phyloP scores from a whole-genome alignment of 345 rosid species.

The Eucalyptus sp. region DNA sequence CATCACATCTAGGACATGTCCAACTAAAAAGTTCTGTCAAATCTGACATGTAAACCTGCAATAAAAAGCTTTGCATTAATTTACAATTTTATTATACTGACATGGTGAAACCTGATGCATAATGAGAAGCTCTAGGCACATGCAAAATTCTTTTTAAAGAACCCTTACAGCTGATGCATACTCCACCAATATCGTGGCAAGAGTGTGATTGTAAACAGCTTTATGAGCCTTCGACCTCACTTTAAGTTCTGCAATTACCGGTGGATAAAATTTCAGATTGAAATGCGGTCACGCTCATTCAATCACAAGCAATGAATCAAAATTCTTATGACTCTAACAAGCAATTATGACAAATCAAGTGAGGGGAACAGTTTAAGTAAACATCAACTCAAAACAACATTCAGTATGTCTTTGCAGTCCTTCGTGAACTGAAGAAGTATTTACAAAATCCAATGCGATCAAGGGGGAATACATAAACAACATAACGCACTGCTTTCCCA shows the following conservation, averaged over 20 bases:
- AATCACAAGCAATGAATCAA: not conserved
- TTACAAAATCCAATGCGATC: not conserved
- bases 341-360: not conserved
- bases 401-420: not conserved
- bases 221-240: constrained; percentile 14
- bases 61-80: too few relatives aligned
- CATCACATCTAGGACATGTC: constrained; percentile 81
- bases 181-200: constrained; percentile 59
- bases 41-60: constrained; percentile 23
- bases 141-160: fast-evolving
- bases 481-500: too few relatives aligned
- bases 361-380: not conserved
- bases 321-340: not conserved
- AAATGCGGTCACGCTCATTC: not conserved
- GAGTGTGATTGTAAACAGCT: constrained; percentile 56
- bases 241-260: constrained; percentile 28
- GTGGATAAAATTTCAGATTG: not conserved
- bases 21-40: constrained; percentile 68
- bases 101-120: not conserved
- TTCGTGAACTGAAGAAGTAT: not conserved
- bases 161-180: constrained; percentile 65
- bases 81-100: too few relatives aligned
- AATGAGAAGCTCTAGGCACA: not conserved
- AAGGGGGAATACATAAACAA: too few relatives aligned
- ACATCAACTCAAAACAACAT: not conserved